Percentiles rank a stretch among this genome's conserved stretches.
These are phyloP conservation scores for Scutellaria baicalensis DNA, from an alignment of 257 asterid species.

Conservation along the genomic window DNA sequence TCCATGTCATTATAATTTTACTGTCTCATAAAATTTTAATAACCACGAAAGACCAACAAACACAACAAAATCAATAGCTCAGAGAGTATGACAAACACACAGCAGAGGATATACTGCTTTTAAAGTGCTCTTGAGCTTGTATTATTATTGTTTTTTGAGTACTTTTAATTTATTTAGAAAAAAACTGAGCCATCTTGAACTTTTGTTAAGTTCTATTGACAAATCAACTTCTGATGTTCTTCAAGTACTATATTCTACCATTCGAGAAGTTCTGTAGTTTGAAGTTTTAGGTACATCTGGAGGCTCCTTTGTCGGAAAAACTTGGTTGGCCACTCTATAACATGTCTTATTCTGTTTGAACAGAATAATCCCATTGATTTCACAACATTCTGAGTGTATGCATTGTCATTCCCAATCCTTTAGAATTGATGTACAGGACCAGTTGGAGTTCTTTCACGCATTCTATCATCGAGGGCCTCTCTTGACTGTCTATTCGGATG, in stretches of 20 bases:
- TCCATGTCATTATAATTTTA: neutral
- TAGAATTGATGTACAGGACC: conserved; percentile 50
- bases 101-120: neutral
- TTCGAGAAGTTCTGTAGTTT: neutral
- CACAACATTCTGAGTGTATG: conserved; percentile 72
- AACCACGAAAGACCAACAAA: neutral
- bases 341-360: conserved; percentile 8
- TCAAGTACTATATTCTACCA: conserved; percentile 4
- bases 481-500: conserved; percentile 63
- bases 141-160: neutral
- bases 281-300: neutral
- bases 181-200: neutral
- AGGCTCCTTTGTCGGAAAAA: neutral
- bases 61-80: neutral
- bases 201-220: neutral
- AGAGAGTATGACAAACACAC: neutral
- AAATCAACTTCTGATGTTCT: neutral
- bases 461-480: conserved; percentile 81
- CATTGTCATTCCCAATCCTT: conserved; percentile 60
- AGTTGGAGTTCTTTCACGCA: conserved; percentile 72
- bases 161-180: conserved; percentile 5
- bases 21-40: neutral
- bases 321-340: neutral
- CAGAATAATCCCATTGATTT: conserved; percentile 10
- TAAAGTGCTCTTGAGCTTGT: neutral